Evolutionary conservation across 2,329 filamentous ascomycete species (phyloP).

Genomic region (Mycosphaerella sp.): DNA sequence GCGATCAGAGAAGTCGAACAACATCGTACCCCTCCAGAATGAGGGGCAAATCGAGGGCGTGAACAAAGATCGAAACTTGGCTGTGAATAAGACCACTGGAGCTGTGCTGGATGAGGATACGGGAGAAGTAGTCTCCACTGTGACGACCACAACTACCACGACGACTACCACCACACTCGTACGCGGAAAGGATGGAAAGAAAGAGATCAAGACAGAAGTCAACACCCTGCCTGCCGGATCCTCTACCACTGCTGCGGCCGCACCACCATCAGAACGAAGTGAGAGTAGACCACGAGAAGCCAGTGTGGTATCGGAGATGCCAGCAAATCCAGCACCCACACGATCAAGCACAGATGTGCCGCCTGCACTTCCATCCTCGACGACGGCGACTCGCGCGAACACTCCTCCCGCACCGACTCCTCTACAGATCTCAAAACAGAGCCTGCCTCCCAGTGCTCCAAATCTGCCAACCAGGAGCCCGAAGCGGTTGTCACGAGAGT

Average conservation of each 20-base stretch:
- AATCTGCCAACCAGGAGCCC: conserved; percentile 11
- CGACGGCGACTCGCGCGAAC: conserved; percentile 1
- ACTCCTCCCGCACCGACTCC: conserved; percentile 5
- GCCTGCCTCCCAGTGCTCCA: neutral
- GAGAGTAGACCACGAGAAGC: conserved; percentile 5
- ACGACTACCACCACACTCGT: conserved; percentile 25
- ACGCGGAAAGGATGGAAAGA: conserved; percentile 20
- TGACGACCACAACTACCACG: conserved; percentile 31
- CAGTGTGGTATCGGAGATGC: conserved; percentile 23
- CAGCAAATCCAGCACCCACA: conserved; percentile 16
- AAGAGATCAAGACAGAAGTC: conserved; percentile 19
- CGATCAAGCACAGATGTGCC: conserved; percentile 3
- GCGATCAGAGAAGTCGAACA: conserved; percentile 7
- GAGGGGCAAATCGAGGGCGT: conserved; percentile 27
- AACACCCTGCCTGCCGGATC: conserved; percentile 11
- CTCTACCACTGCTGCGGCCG: conserved; percentile 4
- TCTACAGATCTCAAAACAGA: conserved; percentile 1
- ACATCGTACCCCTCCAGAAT: conserved; percentile 25
- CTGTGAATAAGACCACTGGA: conserved; percentile 26
- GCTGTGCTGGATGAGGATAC: conserved; percentile 30
- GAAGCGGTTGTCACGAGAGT: conserved; percentile 9
- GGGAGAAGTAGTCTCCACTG: conserved; percentile 28
- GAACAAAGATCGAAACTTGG: conserved; percentile 22
- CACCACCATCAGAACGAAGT: neutral
- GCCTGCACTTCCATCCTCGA: conserved; percentile 3